Base-by-base conservation (phyloP, 192 early-diverging fungal species). In the Geosiphon pyriformis region DNA sequence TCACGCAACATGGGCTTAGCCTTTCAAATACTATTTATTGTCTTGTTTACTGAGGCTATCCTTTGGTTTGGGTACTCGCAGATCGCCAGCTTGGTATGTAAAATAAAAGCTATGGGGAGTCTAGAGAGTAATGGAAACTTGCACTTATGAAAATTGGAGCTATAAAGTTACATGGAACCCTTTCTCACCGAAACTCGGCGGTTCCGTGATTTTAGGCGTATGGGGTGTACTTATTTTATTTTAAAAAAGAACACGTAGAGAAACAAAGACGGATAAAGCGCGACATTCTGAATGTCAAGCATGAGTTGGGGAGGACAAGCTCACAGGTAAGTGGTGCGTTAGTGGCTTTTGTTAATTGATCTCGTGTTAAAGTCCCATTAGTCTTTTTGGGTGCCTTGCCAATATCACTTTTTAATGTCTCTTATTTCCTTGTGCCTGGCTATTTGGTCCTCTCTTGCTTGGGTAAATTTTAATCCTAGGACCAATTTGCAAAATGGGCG, bases 401-500 rank as follows among this genome's bases (percentile, higher is more conserved):
- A n/a, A n/a, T n/a, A n/a, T n/a, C n/a, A n/a, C n/a, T n/a, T n/a
- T n/a, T n/a, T n/a, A n/a, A n/a, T n/a, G n/a, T n/a, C n/a, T n/a
- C n/a, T n/a, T n/a, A n/a, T n/a, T n/a, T n/a, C n/a, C n/a, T n/a
- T n/a, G n/a, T n/a, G n/a, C n/a, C n/a, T n/a, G n/a, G n/a, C n/a
- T n/a, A n/a, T n/a, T n/a, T n/a, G n/a, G n/a, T n/a, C n/a, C n/a
- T n/a, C n/a, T n/a, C n/a, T n/a, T n/a, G n/a, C n/a, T n/a, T n/a
- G n/a, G n/a, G n/a, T n/a, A n/a, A 46, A 34, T 33, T 25, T 59
- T 35, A 22, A 30, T 59, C 11, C 26, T 65, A 88, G 77, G 91
- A 95, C 72, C 85, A 93, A 78, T 95, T 95, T 83, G 91, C 93
- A 25, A 87, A 85, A 73, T 95, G 93, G 93, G 93, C 93, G 46